Evolutionary conservation across 495 filamentous ascomycete genomes (phyloP), one percentile per base, ranked within the genome.

Genomic region (Xylaria grammica): DNA sequence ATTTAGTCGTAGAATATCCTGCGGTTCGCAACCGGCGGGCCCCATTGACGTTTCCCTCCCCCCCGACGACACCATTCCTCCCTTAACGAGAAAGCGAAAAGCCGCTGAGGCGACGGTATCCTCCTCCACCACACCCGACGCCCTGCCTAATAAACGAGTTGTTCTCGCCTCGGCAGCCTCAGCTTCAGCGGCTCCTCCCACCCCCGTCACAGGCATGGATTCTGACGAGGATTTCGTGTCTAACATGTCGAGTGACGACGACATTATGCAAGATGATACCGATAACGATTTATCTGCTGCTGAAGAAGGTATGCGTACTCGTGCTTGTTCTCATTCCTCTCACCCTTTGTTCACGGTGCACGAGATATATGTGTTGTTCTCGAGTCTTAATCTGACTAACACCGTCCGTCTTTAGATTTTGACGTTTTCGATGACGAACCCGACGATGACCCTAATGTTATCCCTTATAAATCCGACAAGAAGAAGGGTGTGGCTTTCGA

Each of bases 151-250:
- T 71, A 84, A 82, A 70, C 82, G 79, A 77, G 78, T 87, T 3
- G 17, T 17, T 67, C 67, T 80, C 74, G 75, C 80, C 76, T 78
- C 79, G 77, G 75, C 79, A 68, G 78, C 53, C n/a, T 42, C 78
- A 66, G 77, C 53, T n/a, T 56, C 79, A 60, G 74, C 77, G 52
- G 81, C 82, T 50, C 85, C 87, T 19, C 81, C 85, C 22, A 86
- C 87, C n/a, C 89, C 89, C 29, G 78, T 84, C 55, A 91, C 87
- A 69, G 87, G 81, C 19, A 98, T 98, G 95, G 94, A 97, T 73
- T 97, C 95, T 13, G 95, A 98, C 67, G 94, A 98, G 74, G 95
- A 98, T 66, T 93, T 94, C 74, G 91, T 96, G 85, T 96, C 91
- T 56, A 88, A 89, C 63, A 82, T 88, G 67, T 94, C 91, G 17